These are phyloP conservation scores for Yarrowia osloensis DNA, from an alignment of 805 yeast species.

Conservation along the genomic window DNA sequence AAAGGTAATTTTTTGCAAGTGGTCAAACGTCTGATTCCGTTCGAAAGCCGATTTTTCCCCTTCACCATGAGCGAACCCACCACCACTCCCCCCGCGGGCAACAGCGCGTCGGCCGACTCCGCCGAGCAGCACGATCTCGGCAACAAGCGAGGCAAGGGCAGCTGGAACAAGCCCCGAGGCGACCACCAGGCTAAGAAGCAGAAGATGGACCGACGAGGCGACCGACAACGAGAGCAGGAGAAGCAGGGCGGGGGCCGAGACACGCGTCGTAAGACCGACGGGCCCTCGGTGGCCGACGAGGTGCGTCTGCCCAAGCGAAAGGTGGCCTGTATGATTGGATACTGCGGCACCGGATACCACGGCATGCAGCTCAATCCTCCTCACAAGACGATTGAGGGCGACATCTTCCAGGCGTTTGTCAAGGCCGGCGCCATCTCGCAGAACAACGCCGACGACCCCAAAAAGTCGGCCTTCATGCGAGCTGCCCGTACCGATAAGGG, in stretches of 20 bases:
- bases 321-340: constrained; percentile 88
- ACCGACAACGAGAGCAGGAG: constrained; percentile 1
- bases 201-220: constrained; percentile 23
- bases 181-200: constrained; percentile 8
- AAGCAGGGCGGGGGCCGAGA: constrained; percentile 18
- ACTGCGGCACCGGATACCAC: constrained; percentile 94
- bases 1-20: constrained; percentile 14
- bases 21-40: constrained; percentile 5
- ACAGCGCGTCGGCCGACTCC: not conserved
- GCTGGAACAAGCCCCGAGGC: constrained; percentile 25
- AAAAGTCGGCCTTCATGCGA: constrained; percentile 73
- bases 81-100: not conserved
- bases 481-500: constrained; percentile 86
- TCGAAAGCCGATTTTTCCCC: not conserved
- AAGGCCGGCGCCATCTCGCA: constrained; percentile 85
- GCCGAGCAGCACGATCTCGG: constrained; percentile 13
- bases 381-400: constrained; percentile 86
- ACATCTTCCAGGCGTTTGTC: constrained; percentile 76
- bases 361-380: constrained; percentile 96
- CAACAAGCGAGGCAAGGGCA: constrained; percentile 24
- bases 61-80: not conserved
- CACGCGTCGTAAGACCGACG: constrained; percentile 18
- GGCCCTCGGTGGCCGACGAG: constrained; percentile 31
- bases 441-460: constrained; percentile 84
- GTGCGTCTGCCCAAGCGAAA: constrained; percentile 64